Evolutionary conservation across 164 flowering plant species (phyloP).

Genomic region (Brasenia schreberi): DNA sequence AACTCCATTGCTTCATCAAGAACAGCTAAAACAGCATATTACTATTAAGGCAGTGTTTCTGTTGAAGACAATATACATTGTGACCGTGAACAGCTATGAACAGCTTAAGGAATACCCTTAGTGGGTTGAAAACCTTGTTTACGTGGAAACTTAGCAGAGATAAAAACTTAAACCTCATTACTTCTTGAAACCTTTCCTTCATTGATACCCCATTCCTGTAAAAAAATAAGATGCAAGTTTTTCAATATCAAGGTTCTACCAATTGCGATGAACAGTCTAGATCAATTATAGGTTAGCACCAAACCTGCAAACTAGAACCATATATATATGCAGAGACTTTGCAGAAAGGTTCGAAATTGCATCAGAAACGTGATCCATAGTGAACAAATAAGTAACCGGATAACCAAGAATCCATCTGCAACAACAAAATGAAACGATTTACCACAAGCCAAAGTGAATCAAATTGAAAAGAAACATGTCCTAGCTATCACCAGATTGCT

Average conservation of each 20-base stretch:
- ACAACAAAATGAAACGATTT: not conserved
- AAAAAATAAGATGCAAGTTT: not conserved
- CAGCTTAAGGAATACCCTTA: not conserved
- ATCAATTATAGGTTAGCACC: conserved; percentile 5
- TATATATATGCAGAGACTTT: conserved; percentile 57
- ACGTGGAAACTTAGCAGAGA: not conserved
- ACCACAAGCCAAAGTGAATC: not conserved
- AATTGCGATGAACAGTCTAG: not conserved
- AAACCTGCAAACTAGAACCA: conserved; percentile 50
- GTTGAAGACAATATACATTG: not conserved
- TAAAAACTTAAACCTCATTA: not conserved
- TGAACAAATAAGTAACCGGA: conserved; percentile 69
- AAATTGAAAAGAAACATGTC: no score
- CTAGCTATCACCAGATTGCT: no score
- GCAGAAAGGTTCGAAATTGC: conserved; percentile 73
- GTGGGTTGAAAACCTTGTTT: not conserved
- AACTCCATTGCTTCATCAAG: not conserved
- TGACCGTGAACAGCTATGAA: not conserved
- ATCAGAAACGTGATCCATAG: conserved; percentile 50
- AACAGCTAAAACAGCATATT: not conserved
- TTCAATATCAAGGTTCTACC: not conserved
- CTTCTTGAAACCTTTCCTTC: not conserved
- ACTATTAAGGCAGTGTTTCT: no score
- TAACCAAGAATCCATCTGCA: conserved; percentile 95
- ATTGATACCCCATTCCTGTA: not conserved